Conservation (phyloP, 345 rosid species). For the Stellera chamaejasme region DNA sequence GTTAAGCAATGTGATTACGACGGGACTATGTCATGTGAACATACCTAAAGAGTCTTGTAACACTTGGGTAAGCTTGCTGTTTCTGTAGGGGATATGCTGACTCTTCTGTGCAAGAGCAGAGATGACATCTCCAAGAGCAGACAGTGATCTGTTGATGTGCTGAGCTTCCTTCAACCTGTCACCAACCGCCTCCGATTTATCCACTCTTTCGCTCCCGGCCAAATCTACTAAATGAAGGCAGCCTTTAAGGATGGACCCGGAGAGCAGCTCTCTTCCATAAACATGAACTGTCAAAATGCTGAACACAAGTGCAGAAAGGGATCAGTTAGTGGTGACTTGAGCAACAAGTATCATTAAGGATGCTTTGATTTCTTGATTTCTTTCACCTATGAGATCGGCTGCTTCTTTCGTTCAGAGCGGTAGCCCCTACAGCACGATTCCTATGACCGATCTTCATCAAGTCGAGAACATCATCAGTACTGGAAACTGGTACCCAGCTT, state of each 20-base stretch:
- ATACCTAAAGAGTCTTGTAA: slow-evolving; percentile 89
- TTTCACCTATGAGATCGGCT: slow-evolving; percentile 91
- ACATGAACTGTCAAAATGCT: slow-evolving; percentile 93
- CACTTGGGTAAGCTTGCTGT: slow-evolving; percentile 97
- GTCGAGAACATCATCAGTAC: slow-evolving; percentile 86
- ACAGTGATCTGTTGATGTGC: slow-evolving; percentile 83
- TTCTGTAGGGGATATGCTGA: slow-evolving; percentile 84
- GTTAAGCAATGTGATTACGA: slow-evolving; percentile 2
- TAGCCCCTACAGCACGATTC: slow-evolving; percentile 96
- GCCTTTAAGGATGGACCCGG: slow-evolving; percentile 79
- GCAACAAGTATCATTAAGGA: neutral
- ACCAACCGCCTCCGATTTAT: slow-evolving; percentile 92
- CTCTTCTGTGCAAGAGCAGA: slow-evolving; percentile 95
- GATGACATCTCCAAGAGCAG: slow-evolving; percentile 94
- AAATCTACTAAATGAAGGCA: slow-evolving; percentile 96
- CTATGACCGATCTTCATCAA: slow-evolving; percentile 83
- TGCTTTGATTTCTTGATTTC: neutral
- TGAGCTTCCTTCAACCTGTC: slow-evolving; percentile 99
- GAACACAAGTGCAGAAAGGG: slow-evolving; percentile 12
- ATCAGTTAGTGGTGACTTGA: neutral
- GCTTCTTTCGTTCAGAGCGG: slow-evolving; percentile 92
- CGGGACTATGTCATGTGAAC: neutral
- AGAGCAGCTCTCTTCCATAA: slow-evolving; percentile 69
- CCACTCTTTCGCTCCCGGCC: slow-evolving; percentile 99
- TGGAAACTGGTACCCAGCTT: slow-evolving; percentile 73